These are phyloP conservation scores for Colletotrichum ledebouriae DNA, from an alignment of 2,329 filamentous ascomycete genomes.

Conservation along the genomic window DNA sequence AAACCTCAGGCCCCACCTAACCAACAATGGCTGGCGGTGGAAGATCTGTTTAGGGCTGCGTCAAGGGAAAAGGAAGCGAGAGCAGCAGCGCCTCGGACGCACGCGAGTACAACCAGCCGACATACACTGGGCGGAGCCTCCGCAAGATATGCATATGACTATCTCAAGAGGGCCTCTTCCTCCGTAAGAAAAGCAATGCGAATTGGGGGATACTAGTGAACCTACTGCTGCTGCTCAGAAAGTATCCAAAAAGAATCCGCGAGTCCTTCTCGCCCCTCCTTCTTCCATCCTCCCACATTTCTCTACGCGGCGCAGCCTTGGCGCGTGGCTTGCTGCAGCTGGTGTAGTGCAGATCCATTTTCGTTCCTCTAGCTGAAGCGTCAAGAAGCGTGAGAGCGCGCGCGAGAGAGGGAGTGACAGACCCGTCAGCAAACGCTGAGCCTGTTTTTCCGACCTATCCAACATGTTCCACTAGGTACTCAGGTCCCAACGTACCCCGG, in stretches of 20 bases:
- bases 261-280: constrained; percentile 7
- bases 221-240: neutral
- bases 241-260: constrained; percentile 7
- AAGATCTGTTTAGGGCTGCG: constrained; percentile 1
- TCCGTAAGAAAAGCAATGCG: too few relatives aligned
- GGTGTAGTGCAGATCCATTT: constrained; percentile 32
- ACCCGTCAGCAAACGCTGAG: constrained; percentile 29
- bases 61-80: constrained; percentile 12
- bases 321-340: constrained; percentile 39
- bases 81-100: constrained; percentile 20
- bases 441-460: constrained; percentile 18
- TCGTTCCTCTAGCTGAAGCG: constrained; percentile 21
- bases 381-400: neutral
- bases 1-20: constrained; percentile 7
- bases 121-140: neutral
- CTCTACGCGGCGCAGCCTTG: constrained; percentile 34
- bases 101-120: neutral
- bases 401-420: neutral
- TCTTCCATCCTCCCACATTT: constrained; percentile 23
- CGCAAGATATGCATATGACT: too few relatives aligned
- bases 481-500: constrained; percentile 14
- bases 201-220: neutral
- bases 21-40: neutral
- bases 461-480: constrained; percentile 16
- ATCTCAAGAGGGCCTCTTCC: too few relatives aligned